These are phyloP conservation scores for Canna indica DNA, from an alignment of 176 grass and related monocot genomes.

Conservation along the genomic window DNA sequence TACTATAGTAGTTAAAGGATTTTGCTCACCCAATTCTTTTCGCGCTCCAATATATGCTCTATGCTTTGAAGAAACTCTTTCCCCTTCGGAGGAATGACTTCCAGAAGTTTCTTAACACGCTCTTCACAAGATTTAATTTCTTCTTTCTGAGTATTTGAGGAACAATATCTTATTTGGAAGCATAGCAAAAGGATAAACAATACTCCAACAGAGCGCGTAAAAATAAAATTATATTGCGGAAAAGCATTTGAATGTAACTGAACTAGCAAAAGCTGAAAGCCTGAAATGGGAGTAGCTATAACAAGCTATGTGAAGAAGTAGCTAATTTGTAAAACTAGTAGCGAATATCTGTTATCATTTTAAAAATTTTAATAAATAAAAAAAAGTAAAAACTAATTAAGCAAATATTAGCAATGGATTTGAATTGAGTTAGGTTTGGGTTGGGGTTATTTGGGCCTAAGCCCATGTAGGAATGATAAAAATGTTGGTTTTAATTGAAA, in stretches of 20 bases:
- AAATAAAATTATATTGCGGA: background rate
- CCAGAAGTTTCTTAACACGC: constrained; percentile 81
- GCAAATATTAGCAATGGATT: no score
- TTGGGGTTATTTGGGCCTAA: no score
- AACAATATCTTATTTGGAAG: constrained; percentile 6
- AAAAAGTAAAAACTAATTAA: no score
- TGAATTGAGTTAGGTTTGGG: no score
- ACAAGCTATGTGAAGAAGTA: background rate
- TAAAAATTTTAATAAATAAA: no score
- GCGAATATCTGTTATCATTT: background rate
- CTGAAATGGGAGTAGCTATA: background rate
- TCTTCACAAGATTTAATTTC: constrained; percentile 95
- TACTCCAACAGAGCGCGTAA: background rate
- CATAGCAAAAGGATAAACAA: constrained; percentile 2
- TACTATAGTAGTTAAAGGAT: constrained; percentile 17
- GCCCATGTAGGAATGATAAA: no score
- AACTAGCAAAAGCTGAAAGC: background rate
- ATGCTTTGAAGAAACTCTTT: constrained; percentile 95
- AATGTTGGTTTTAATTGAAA: background rate
- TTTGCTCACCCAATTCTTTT: constrained; percentile 79
- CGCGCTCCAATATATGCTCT: constrained; percentile 91
- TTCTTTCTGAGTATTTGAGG: constrained; percentile 53
- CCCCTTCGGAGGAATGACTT: constrained; percentile 85
- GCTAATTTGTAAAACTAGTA: background rate
- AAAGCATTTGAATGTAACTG: background rate